phyloP scores from a whole-genome alignment of 2,329 filamentous ascomycete genomes.

The Exophiala dermatitidis region DNA sequence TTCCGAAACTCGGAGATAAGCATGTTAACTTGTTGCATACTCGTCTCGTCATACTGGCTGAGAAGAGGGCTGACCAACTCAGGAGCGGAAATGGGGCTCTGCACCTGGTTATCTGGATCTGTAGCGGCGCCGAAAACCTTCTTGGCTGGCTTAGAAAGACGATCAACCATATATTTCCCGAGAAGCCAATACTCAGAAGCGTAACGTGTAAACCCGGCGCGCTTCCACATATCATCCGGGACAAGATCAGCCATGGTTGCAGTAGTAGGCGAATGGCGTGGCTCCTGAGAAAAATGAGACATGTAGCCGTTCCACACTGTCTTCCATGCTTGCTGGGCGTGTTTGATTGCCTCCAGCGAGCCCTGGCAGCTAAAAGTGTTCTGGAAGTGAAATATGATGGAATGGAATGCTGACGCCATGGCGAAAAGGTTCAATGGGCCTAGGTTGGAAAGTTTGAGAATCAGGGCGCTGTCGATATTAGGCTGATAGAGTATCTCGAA shows the following conservation, averaged over 20 bases:
- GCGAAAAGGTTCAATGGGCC: slow-evolving; percentile 29
- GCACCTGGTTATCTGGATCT: background rate
- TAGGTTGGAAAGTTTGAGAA: background rate
- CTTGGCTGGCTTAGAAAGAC: slow-evolving; percentile 16
- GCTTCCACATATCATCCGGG: slow-evolving; percentile 31
- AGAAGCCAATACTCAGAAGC: slow-evolving; percentile 35
- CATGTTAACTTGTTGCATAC: slow-evolving; percentile 37
- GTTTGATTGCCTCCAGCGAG: slow-evolving; percentile 30
- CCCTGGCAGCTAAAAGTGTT: slow-evolving; percentile 30
- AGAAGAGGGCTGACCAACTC: slow-evolving; percentile 30
- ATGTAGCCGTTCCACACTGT: slow-evolving; percentile 25
- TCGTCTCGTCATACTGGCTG: slow-evolving; percentile 36
- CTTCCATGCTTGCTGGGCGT: slow-evolving; percentile 26
- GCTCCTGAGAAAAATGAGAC: background rate
- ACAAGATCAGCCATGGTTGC: slow-evolving; percentile 14
- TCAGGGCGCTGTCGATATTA: background rate
- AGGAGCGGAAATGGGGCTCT: background rate
- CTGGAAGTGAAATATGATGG: slow-evolving; percentile 35
- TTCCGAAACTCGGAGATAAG: slow-evolving; percentile 34
- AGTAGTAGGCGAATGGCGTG: slow-evolving; percentile 9
- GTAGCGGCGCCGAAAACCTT: background rate
- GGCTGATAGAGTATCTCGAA: background rate
- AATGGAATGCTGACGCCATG: slow-evolving; percentile 28
- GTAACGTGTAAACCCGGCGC: slow-evolving; percentile 33
- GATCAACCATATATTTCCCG: slow-evolving; percentile 31